Percentiles rank a stretch among this genome's conserved stretches.
phyloP scores from a whole-genome alignment of 208 protist genomes.

The Tetramitus jugosus region DNA sequence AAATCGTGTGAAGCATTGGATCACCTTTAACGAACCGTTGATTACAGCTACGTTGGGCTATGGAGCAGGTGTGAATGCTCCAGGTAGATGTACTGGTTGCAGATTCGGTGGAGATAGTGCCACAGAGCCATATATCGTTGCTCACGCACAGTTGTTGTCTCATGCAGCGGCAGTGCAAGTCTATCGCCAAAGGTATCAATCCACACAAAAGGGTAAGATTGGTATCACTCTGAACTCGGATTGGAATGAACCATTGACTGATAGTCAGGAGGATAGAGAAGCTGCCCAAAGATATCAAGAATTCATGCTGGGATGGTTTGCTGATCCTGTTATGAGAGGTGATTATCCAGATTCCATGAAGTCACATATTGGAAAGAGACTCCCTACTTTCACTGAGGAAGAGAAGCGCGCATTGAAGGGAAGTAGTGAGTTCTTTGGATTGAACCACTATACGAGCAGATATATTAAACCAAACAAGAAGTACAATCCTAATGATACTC shows the following conservation, averaged over 20 bases:
- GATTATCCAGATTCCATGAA: constrained; percentile 28
- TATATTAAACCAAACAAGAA: background rate
- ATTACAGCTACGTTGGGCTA: constrained; percentile 15
- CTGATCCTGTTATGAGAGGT: constrained; percentile 24
- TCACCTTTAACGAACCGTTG: constrained; percentile 31
- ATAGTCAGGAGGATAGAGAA: background rate
- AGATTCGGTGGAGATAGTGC: background rate
- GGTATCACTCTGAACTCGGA: constrained; percentile 23
- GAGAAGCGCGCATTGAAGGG: constrained; percentile 9
- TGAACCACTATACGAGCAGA: constrained; percentile 22
- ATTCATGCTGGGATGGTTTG: constrained; percentile 29
- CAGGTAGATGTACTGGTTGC: background rate
- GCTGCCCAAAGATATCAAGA: constrained; percentile 9
- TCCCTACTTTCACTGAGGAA: constrained; percentile 18
- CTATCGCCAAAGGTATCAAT: background rate
- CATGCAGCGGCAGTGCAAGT: constrained; percentile 20
- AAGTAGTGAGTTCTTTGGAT: constrained; percentile 17
- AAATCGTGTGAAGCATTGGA: constrained; percentile 27
- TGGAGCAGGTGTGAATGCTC: background rate
- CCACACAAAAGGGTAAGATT: constrained; percentile 21
- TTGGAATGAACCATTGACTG: background rate
- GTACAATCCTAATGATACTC: background rate
- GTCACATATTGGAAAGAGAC: background rate
- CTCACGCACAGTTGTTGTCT: background rate
- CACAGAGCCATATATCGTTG: background rate